Base-by-base conservation (phyloP, 345 rosid species). In the Toxicodendron radicans region DNA sequence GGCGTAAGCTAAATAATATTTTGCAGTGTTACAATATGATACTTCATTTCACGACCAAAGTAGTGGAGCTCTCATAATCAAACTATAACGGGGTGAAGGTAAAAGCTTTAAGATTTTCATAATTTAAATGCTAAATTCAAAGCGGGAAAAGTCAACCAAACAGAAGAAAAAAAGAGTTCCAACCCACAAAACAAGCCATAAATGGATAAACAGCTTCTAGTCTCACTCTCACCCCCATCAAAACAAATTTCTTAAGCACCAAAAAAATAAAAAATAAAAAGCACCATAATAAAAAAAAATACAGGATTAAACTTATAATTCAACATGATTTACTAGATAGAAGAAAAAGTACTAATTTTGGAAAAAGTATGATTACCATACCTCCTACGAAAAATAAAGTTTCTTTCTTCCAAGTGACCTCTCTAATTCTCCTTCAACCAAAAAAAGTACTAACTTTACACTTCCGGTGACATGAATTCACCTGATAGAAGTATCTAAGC, bases 391-490 rank as follows among this genome's bases (percentile, higher is more conserved):
- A 4, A 53, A 56, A 52, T 3, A 68, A 5, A 52, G 10, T 27
- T 13, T 10, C 23, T 16, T 67, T 24, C 53, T 66, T 46, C 38
- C 13, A 65, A 54, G 16, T 12, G 56, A 58, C 59, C 51, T 56
- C 32, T 51, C 59, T 20, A 59, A 58, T 17, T 69, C 76, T 49
- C 57, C 38, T 57, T 48, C n/a, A 17, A 43, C 30, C 52, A 58
- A 70, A 65, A n/a, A 70, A 56, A 14, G n/a, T 41, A 43, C 49
- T 43, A 71, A 72, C 53, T 70, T 74, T 18, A 46, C 35, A 23
- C 35, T 67, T 16, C 43, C 78, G 41, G 67, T 57, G 78, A 58
- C 18, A 49, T 41, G 33, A 18, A 38, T 51, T 51, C 73, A 68
- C 64, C 53, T 10, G 63, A 51, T 10, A 27, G 13, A 23, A 45